Percentiles rank a stretch among this genome's conserved stretches.
phyloP scores from a whole-genome alignment of 306 rosid species.

The Malus asiatica region DNA sequence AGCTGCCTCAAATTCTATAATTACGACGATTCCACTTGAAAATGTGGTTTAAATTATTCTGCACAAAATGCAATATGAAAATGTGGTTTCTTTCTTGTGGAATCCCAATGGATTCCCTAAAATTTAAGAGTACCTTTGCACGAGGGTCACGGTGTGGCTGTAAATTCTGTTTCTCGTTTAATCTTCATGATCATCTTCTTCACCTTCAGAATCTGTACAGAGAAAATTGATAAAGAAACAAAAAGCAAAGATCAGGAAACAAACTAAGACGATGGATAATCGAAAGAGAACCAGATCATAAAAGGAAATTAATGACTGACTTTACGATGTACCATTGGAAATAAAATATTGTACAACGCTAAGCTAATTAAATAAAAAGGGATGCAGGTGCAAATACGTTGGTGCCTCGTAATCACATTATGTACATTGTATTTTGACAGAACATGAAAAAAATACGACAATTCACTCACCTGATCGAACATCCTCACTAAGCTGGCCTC shows the following conservation, averaged over 20 bases:
- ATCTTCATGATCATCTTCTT: conserved; percentile 87
- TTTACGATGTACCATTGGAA: background rate
- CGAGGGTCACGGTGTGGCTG: conserved; percentile 7
- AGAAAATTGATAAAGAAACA: background rate
- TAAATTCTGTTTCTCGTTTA: conserved; percentile 27
- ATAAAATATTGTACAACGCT: background rate
- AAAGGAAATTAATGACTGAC: background rate
- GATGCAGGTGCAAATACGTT: background rate
- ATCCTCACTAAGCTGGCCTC: conserved; percentile 80
- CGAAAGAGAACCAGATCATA: background rate
- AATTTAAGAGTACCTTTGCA: conserved; percentile 20
- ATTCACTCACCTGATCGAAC: conserved; percentile 84
- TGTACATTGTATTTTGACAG: background rate
- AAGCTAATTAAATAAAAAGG: background rate
- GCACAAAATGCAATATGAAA: background rate
- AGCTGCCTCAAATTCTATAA: too few relatives aligned
- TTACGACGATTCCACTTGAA: too few relatives aligned
- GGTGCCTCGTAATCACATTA: background rate
- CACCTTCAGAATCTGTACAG: conserved; percentile 81
- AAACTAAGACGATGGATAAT: background rate
- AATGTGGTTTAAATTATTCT: background rate
- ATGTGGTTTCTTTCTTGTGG: conserved; percentile 1
- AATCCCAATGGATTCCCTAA: conserved; percentile 5
- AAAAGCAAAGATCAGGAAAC: background rate
- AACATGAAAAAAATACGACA: background rate